phyloP scores from a whole-genome alignment of 2,329 filamentous ascomycete species.

The Emmonsiellopsis sp. region DNA sequence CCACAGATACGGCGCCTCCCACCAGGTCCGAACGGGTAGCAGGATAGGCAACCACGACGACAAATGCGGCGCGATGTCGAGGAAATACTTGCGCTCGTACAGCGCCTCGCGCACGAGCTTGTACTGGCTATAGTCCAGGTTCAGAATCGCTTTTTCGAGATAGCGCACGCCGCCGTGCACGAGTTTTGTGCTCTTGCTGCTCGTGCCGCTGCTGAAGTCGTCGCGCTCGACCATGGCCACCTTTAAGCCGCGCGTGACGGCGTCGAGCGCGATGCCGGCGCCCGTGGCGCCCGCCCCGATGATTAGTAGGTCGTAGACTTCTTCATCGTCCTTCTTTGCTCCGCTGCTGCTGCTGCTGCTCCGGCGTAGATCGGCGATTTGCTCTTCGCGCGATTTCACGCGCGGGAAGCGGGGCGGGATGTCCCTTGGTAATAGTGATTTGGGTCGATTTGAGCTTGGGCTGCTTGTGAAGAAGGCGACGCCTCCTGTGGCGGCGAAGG shows the following conservation, averaged over 20 bases:
- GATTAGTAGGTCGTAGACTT: constrained; percentile 58
- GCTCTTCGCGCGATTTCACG: constrained; percentile 30
- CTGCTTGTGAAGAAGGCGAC: not conserved
- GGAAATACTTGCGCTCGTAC: constrained; percentile 61
- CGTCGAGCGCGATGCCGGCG: constrained; percentile 62
- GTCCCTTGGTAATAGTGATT: not conserved
- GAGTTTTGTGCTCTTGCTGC: constrained; percentile 66
- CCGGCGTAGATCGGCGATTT: constrained; percentile 33
- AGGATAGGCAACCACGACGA: constrained; percentile 62
- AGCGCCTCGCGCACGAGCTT: constrained; percentile 62
- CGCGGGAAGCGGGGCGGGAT: constrained; percentile 31
- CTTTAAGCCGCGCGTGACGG: constrained; percentile 57
- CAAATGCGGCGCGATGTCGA: constrained; percentile 62
- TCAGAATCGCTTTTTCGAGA: constrained; percentile 64
- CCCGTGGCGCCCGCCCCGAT: constrained; percentile 64
- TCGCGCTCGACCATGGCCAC: constrained; percentile 63
- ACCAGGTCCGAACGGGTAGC: constrained; percentile 61
- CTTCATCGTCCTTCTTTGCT: constrained; percentile 21
- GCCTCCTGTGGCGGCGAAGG: not conserved
- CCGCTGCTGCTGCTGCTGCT: constrained; percentile 7
- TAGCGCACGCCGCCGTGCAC: constrained; percentile 66
- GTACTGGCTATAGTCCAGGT: constrained; percentile 61
- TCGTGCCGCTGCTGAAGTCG: constrained; percentile 62
- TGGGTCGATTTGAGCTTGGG: not conserved
- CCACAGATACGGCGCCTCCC: constrained; percentile 57